These are phyloP conservation scores for Sporisorium graminicola DNA, from an alignment of 1,284 basidiomycete genomes.

Conservation along the genomic window DNA sequence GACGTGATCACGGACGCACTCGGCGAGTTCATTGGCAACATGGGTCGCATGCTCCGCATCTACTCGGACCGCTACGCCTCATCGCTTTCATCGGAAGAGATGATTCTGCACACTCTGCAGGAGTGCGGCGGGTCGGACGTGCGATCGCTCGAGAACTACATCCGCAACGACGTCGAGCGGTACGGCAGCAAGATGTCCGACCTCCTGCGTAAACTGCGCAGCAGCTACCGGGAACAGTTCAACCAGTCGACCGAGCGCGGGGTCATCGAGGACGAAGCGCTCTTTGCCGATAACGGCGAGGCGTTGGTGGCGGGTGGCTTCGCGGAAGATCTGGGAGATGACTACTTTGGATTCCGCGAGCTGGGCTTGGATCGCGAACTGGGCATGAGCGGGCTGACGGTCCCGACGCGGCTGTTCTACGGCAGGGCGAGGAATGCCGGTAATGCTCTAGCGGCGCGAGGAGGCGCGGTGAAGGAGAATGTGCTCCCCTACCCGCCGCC, in stretches of 20 bases:
- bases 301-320: slow-evolving; percentile 85
- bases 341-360: slow-evolving; percentile 89
- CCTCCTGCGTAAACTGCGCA: slow-evolving; percentile 84
- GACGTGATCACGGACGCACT: slow-evolving; percentile 85
- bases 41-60: slow-evolving; percentile 86
- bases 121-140: slow-evolving; percentile 84
- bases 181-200: slow-evolving; percentile 83
- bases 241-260: slow-evolving; percentile 73
- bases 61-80: slow-evolving; percentile 83
- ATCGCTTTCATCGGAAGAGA: slow-evolving; percentile 89
- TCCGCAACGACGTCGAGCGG: slow-evolving; percentile 87
- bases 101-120: slow-evolving; percentile 87
- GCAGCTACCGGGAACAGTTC: slow-evolving; percentile 79
- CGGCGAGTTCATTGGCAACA: slow-evolving; percentile 83
- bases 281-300: slow-evolving; percentile 84
- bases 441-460: not conserved
- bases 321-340: slow-evolving; percentile 87
- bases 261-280: slow-evolving; percentile 76
- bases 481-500: slow-evolving; percentile 78
- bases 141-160: slow-evolving; percentile 84
- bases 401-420: slow-evolving; percentile 84
- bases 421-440: slow-evolving; percentile 70
- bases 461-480: slow-evolving; percentile 14
- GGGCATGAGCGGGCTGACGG: slow-evolving; percentile 81
- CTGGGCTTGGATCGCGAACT: slow-evolving; percentile 89